A percentile compares a stretch with the other conserved stretches of the same genome.
These are phyloP conservation scores for Albugo laibachii DNA, from an alignment of 352 stramenopile species.

Conservation along the genomic window DNA sequence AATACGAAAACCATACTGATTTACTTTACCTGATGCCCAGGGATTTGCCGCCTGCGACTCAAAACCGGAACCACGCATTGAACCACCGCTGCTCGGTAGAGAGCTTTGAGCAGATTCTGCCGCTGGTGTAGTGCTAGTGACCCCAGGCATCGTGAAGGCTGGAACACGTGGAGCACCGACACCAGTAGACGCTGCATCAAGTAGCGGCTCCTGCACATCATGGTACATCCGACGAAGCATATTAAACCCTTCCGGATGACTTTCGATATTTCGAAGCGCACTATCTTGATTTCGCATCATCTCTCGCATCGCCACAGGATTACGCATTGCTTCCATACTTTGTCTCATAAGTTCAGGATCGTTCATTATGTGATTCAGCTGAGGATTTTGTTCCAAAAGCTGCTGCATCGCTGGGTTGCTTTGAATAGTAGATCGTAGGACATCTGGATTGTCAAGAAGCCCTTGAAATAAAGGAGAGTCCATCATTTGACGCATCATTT, in stretches of 20 bases:
- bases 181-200: conserved; percentile 74
- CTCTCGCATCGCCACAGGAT: conserved; percentile 89
- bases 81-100: no score
- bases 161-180: conserved; percentile 19
- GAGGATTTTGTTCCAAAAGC: conserved; percentile 89
- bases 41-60: no score
- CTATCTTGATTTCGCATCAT: conserved; percentile 96
- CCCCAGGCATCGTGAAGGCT: conserved; percentile 72
- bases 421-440: conserved; percentile 91
- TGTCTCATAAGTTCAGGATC: conserved; percentile 90
- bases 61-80: no score
- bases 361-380: conserved; percentile 90
- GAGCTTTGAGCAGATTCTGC: no score
- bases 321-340: conserved; percentile 94
- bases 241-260: conserved; percentile 93
- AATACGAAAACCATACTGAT: no score
- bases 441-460: conserved; percentile 90
- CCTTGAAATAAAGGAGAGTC: conserved; percentile 82
- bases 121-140: conserved; percentile 6
- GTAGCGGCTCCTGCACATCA: conserved; percentile 90
- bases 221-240: conserved; percentile 88
- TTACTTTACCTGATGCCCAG: no score
- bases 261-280: conserved; percentile 93
- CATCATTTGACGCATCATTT: conserved; percentile 81
- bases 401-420: conserved; percentile 91